Evolutionary conservation across 108 stramenopile genomes (phyloP), one percentile per base, ranked within the genome.

Genomic region (Discostella stelligeroides): DNA sequence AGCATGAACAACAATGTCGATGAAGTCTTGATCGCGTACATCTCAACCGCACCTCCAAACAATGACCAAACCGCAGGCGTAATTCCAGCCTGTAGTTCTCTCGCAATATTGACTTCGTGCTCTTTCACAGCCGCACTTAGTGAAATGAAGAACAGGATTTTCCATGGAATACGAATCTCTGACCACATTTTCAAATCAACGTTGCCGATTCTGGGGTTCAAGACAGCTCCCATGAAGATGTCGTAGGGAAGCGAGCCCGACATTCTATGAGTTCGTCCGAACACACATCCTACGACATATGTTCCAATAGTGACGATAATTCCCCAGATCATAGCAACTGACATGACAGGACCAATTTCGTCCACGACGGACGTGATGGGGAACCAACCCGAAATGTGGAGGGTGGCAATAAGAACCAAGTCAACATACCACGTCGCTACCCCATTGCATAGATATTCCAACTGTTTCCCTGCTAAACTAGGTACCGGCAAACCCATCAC

Each of bases 111-210:
- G 43, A 66, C 54, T 41, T 73, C 76, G 43, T 81, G 78, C 13
- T 85, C 81, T 47, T 81, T 81, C 0, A 80, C 72, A 18, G 84
- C 84, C 18, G 81, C 83, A 79, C 67, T 69, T 49, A 73, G 72
- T 9, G 73, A 68, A 29, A 75, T 51, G 23, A 72, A 73, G 39
- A 84, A 82, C 6, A 86, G 61, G 23, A 84, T 43, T 50, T 78
- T 77, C 86, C 86, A 86, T 12, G 83, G 68, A 42, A 82, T 76
- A 20, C 86, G 81, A 48, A 84, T 80, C 53, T 86, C 86, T 17
- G 76, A 63, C 66, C 73, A 82, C 79, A 84, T 80, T 47, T 86
- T 86, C 41, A 86, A 51, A 67, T 86, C 86, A 11, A 86, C 70
- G 25, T 53, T 64, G 5, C 65, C 66, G 41, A 86, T 56, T 10